Percentiles rank a stretch among this genome's conserved stretches.
These are phyloP conservation scores for Pistacia integerrima DNA, from an alignment of 345 rosid species.

Conservation along the genomic window DNA sequence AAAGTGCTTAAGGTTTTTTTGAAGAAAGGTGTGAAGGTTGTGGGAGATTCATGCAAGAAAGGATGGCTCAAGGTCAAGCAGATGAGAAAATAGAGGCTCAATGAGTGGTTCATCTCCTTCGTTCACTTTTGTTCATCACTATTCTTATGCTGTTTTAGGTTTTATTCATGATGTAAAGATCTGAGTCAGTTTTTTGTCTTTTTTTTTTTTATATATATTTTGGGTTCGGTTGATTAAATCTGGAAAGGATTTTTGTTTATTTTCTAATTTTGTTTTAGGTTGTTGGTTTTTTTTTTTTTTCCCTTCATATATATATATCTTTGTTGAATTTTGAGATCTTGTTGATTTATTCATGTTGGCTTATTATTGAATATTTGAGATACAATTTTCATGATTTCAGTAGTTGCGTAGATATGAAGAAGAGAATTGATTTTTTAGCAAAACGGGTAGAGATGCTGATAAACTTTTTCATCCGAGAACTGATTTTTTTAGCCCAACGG, in stretches of 20 bases:
- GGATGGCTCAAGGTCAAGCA: conserved; percentile 90
- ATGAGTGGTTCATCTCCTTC: background rate
- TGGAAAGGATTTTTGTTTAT: background rate
- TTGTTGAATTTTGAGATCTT: background rate
- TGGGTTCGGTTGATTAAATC: background rate
- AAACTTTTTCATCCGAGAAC: too few relatives aligned
- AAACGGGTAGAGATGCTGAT: too few relatives aligned
- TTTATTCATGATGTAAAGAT: conserved; percentile 18
- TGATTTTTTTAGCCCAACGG: too few relatives aligned
- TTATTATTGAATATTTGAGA: background rate
- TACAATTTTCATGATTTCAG: background rate
- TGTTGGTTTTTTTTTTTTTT: background rate
- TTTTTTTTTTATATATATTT: background rate
- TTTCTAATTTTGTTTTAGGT: background rate
- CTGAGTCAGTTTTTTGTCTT: background rate
- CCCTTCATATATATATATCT: too few relatives aligned
- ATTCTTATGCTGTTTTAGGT: background rate
- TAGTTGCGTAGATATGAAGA: too few relatives aligned
- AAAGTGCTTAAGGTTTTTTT: conserved; percentile 56
- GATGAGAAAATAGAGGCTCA: conserved; percentile 49
- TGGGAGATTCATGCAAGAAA: conserved; percentile 78
- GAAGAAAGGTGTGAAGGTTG: conserved; percentile 74
- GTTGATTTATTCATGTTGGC: background rate
- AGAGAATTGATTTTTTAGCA: too few relatives aligned
- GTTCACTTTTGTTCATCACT: background rate